Evolutionary conservation across 768 basidiomycete species (phyloP), one percentile per base, ranked within the genome.

Genomic region (Termitomyces sp.): DNA sequence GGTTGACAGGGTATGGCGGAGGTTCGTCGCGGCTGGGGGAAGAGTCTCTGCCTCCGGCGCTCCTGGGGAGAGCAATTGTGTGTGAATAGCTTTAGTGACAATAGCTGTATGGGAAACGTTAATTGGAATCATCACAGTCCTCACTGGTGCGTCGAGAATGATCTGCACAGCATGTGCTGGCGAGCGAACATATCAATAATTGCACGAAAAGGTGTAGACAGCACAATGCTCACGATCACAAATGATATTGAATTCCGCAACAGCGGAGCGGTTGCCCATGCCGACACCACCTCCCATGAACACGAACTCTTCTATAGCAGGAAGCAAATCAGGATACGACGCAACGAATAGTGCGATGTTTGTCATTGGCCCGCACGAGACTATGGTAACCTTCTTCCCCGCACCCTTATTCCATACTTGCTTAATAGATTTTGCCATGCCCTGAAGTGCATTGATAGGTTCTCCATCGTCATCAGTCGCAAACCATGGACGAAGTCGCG

Each of bases 211-310:
- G n/a, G 32, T 36, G 26, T 27, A 34, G 32, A 32, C 37, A 52
- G 4, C 31, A n/a, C n/a, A 44, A 24, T 1, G 71, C 88, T 69
- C 64, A 91, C 89, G 90, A 73, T 92, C 91, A 59, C 88, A 90
- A 18, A 89, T 69, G 53, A 92, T 85, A 65, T 92, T 93, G 70
- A 84, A 94, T 67, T 92, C 92, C 64, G 90, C 91, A 12, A 84
- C 86, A 14, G 92, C 76, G 8, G 88, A 86, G 32, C 87, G 76
- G 65, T 94, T 95, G 0, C 93, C 92, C 24, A 90, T 66, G 9
- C 92, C 92, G 29, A 92, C 85, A 2, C 85, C 92, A n/a, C 93
- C 93, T 12, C 93, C 93, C 93, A 96, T 95, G 65, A 92, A 88
- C 7, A 91, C 87, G 59, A 91, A 79, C 59, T 88, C 81, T 58